These are phyloP conservation scores for Lenwebbia sp. DNA, from an alignment of 345 rosid genomes.

Conservation along the genomic window DNA sequence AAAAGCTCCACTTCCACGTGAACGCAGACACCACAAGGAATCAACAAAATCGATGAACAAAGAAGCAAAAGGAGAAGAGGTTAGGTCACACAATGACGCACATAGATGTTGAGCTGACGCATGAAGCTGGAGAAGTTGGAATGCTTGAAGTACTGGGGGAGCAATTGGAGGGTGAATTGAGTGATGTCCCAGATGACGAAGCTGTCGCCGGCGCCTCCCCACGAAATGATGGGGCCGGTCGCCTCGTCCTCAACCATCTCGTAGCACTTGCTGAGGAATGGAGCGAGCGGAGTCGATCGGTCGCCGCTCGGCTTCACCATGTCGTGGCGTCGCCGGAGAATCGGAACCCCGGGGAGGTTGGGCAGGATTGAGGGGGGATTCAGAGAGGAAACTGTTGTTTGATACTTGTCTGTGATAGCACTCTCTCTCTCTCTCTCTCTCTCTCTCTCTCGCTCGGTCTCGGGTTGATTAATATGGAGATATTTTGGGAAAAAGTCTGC, in stretches of 20 bases:
- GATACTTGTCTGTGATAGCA: no score
- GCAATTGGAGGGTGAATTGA: conserved; percentile 48
- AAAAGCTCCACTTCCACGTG: not conserved
- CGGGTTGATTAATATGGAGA: no score
- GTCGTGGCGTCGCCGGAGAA: not conserved
- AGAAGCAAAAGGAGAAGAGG: not conserved
- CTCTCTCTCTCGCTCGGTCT: no score
- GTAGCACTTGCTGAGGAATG: conserved; percentile 75
- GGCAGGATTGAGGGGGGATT: not conserved
- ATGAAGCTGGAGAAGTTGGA: conserved; percentile 73
- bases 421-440: no score
- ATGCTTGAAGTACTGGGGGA: conserved; percentile 78
- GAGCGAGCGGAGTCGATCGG: conserved; percentile 41
- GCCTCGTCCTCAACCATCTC: conserved; percentile 78
- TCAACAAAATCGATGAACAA: not conserved
- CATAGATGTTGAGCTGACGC: conserved; percentile 88
- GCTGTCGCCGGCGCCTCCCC: conserved; percentile 38
- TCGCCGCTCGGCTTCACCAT: conserved; percentile 34
- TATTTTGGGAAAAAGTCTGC: no score
- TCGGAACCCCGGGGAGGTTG: not conserved
- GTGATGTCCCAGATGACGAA: conserved; percentile 58
- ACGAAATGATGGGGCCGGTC: conserved; percentile 51
- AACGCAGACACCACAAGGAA: not conserved
- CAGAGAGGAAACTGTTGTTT: not conserved
- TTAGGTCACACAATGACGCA: conserved; percentile 15